Conservation (phyloP, 805 yeast species). For the Sungouiella blattae region DNA sequence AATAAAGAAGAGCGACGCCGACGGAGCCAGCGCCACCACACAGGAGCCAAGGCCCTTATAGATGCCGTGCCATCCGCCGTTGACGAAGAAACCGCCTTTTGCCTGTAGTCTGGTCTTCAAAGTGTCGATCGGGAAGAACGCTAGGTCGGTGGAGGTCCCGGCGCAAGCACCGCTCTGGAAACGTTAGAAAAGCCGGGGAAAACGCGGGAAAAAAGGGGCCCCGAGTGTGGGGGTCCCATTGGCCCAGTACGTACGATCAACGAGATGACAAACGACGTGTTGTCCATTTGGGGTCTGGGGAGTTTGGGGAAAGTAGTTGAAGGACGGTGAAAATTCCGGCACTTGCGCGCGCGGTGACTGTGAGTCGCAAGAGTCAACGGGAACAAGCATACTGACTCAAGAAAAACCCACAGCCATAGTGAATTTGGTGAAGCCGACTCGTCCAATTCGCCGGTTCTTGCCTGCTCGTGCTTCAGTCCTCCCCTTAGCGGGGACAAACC, state of each 20-base stretch:
- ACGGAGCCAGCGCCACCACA: slow-evolving; percentile 91
- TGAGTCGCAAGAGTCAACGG: no score
- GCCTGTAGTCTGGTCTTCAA: slow-evolving; percentile 93
- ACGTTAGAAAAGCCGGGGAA: slow-evolving; percentile 10
- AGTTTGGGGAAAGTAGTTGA: neutral
- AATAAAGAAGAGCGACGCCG: slow-evolving; percentile 47
- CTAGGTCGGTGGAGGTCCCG: slow-evolving; percentile 92
- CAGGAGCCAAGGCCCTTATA: slow-evolving; percentile 93
- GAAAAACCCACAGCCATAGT: no score
- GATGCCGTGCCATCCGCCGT: slow-evolving; percentile 92
- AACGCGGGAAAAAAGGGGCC: neutral
- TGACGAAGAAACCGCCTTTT: slow-evolving; percentile 84
- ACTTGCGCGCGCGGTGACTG: no score
- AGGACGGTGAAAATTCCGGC: neutral
- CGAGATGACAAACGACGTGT: slow-evolving; percentile 26
- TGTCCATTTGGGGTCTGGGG: slow-evolving; percentile 20
- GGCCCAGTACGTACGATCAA: slow-evolving; percentile 27
- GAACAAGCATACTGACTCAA: no score
- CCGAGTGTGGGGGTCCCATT: neutral
- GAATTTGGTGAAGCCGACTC: no score
- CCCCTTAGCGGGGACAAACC: slow-evolving; percentile 23
- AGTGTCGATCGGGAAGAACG: slow-evolving; percentile 95
- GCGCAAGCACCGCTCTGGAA: slow-evolving; percentile 83
- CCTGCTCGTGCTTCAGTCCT: no score
- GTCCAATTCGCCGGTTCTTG: no score